A percentile compares a stretch with the other conserved stretches of the same genome.
Evolutionary conservation across 164 flowering plant species (phyloP).

Genomic region (Chimonanthus salicifolius): DNA sequence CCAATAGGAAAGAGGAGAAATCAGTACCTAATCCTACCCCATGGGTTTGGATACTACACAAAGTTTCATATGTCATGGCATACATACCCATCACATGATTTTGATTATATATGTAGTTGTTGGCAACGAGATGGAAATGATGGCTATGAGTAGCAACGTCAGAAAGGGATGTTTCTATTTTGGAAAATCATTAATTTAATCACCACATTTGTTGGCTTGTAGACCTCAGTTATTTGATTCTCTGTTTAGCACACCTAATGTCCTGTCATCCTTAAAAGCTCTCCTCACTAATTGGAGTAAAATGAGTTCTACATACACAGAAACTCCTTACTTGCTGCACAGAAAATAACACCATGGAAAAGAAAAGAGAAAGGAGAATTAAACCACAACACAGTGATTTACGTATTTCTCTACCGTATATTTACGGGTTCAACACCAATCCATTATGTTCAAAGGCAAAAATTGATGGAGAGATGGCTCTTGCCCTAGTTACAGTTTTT

Average conservation of each 20-base stretch:
- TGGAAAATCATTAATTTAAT: not conserved
- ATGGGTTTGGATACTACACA: constrained; percentile 3
- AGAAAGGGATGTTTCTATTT: constrained; percentile 2
- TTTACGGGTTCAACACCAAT: no score
- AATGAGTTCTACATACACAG: not conserved
- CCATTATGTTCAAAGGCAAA: no score
- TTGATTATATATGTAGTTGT: not conserved
- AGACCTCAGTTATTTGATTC: not conserved
- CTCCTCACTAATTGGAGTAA: not conserved
- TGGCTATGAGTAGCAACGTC: constrained; percentile 5
- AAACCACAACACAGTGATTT: no score
- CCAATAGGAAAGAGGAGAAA: constrained; percentile 2
- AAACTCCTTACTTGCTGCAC: no score
- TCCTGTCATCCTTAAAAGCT: not conserved
- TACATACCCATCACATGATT: constrained; percentile 1
- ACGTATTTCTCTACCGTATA: no score
- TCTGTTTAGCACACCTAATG: constrained; percentile 2
- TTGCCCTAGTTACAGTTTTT: no score
- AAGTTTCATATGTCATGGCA: constrained; percentile 8
- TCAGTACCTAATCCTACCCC: constrained; percentile 9
- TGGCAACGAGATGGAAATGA: constrained; percentile 4
- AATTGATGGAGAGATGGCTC: no score
- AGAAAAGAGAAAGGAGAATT: no score
- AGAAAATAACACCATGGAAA: no score
- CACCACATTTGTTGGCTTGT: constrained; percentile 3